phyloP scores from a whole-genome alignment of 495 filamentous ascomycete species.

The Xylaria sp. region DNA sequence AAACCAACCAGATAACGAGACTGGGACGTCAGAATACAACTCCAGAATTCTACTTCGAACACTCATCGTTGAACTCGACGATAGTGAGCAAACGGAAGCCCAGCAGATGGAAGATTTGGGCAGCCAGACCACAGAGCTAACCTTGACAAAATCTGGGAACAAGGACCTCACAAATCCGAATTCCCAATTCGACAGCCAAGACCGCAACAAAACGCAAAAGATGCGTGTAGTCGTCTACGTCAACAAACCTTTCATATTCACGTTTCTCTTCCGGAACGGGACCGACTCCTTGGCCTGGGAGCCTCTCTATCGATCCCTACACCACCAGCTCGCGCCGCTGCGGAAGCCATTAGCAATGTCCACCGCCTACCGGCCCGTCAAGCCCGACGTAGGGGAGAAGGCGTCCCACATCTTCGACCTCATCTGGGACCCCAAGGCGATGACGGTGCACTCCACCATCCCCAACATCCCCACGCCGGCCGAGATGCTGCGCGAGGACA shows the following conservation, averaged over 20 bases:
- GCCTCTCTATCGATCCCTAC: slow-evolving; percentile 79
- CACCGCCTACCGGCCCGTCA: slow-evolving; percentile 61
- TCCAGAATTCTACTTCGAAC: slow-evolving; percentile 54
- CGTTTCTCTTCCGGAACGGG: slow-evolving; percentile 80
- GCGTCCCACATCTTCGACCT: slow-evolving; percentile 77
- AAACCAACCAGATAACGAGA: slow-evolving; percentile 36
- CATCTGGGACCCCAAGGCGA: slow-evolving; percentile 78
- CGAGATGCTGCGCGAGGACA: slow-evolving; percentile 31
- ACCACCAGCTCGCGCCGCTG: slow-evolving; percentile 81
- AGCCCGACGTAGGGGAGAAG: slow-evolving; percentile 46
- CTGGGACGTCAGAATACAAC: slow-evolving; percentile 44
- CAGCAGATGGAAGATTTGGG: slow-evolving; percentile 53
- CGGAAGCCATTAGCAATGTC: slow-evolving; percentile 72
- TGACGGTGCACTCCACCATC: slow-evolving; percentile 83
- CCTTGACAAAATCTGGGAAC: slow-evolving; percentile 22
- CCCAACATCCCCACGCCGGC: slow-evolving; percentile 84
- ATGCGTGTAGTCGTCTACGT: slow-evolving; percentile 75
- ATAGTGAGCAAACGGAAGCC: slow-evolving; percentile 43
- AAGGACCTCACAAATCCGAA: slow-evolving; percentile 31
- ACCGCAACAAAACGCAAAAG: slow-evolving; percentile 59
- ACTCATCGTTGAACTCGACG: slow-evolving; percentile 58
- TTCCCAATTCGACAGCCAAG: slow-evolving; percentile 51
- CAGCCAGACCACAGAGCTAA: slow-evolving; percentile 45
- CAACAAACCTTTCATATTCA: slow-evolving; percentile 88
- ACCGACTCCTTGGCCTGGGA: slow-evolving; percentile 71